phyloP scores from a whole-genome alignment of 345 rosid genomes.

The Eucalyptus caleyi region DNA sequence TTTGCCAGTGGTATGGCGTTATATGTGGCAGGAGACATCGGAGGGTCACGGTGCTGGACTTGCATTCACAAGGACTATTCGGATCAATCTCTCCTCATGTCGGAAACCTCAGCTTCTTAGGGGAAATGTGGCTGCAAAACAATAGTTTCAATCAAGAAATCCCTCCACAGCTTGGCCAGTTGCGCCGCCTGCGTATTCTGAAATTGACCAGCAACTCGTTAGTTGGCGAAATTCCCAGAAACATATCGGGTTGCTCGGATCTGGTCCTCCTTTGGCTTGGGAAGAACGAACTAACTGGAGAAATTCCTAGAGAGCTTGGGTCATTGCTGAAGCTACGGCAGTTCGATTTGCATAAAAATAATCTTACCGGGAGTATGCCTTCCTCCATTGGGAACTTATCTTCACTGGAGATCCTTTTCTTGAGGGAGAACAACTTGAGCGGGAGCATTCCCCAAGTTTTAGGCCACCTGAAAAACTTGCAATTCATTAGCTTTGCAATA shows the following conservation, averaged over 20 bases:
- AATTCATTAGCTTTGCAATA: accelerated
- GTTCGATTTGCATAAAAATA: accelerated
- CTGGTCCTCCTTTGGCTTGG: neutral
- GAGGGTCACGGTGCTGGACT: too few relatives aligned
- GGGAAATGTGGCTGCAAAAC: neutral
- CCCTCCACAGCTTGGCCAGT: neutral
- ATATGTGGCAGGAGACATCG: too few relatives aligned
- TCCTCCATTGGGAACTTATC: too few relatives aligned
- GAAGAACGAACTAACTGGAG: neutral
- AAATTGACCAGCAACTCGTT: neutral
- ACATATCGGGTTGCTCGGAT: neutral
- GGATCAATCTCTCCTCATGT: too few relatives aligned
- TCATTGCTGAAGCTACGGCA: neutral
- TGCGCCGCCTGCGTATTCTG: neutral
- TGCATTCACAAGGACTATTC: too few relatives aligned
- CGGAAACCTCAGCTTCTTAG: too few relatives aligned
- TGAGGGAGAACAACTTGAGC: too few relatives aligned
- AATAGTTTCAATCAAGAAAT: neutral
- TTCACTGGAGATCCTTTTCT: too few relatives aligned
- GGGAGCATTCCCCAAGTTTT: neutral
- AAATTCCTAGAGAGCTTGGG: neutral
- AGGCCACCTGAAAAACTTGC: neutral
- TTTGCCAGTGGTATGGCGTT: too few relatives aligned
- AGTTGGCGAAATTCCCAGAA: neutral
- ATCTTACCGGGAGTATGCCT: neutral